Evolutionary conservation across 139 green algal species (phyloP), one percentile per base, ranked within the genome.

Genomic region (Ettlia oleoabundans): DNA sequence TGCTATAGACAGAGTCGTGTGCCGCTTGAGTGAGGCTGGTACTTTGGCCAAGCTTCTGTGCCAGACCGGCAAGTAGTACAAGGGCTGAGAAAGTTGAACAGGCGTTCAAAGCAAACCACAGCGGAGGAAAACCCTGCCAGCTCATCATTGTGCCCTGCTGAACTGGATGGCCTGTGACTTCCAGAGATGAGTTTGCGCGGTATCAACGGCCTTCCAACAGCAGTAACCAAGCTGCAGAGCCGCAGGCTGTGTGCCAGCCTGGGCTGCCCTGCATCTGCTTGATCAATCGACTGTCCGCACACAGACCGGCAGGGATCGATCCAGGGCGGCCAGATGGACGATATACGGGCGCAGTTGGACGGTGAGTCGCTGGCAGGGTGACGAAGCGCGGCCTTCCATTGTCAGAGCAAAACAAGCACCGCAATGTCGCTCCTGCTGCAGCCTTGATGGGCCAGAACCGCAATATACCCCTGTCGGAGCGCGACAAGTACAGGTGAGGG

Each of bases 381-480:
- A 64, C 22, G 22, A 3, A 10, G 53, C 53, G 53, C 67, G 84
- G 52, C n/a, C n/a, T n/a, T 10, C 22, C 53, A 4, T 26, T 26
- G 53, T 10, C 53, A 22, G n/a, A 26, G 53, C 53, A 64, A 26
- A 32, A 26, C 53, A 32, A 26, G n/a, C 22, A 26, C 53, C 22
- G 22, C 53, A 26, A 26, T 64, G 53, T 26, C 53, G 53, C 53
- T 26, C 26, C 26, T 10, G 53, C n/a, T n/a, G n/a, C n/a, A n/a
- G 73, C 73, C 53, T 84, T 92, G 8, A 92, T 92, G 88, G 88
- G 88, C 21, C 58, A 69, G 22, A 69, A 89, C 35, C 62, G 78
- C 28, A 71, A 89, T 63, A 41, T 89, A 40, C 38, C 58, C 18
- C 15, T 76, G 19, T 13, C 26, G 0, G 79, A 89, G 43, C 66